Evolutionary conservation across 495 filamentous ascomycete species (phyloP), one percentile per base, ranked within the genome.

Genomic region (Daldinia caldariorum): DNA sequence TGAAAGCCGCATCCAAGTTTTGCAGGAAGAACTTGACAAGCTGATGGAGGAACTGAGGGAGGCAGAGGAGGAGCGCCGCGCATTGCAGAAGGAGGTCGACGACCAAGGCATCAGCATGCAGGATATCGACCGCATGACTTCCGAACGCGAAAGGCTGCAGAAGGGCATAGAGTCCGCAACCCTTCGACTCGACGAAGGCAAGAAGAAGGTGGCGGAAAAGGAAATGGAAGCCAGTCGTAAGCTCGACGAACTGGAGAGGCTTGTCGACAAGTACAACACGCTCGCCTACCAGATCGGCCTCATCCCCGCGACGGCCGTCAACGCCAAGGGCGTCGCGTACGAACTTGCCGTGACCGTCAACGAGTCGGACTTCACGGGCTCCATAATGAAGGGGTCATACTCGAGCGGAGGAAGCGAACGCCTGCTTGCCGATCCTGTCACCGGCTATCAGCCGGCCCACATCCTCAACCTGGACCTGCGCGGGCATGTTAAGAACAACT

Each of bases 51-150:
- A 98, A 63, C 84, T 98, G 18, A 87, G 88, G 64, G 87, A 91
- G 60, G 89, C 89, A 6, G 94, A 98, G 63, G 86, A 90, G 9
- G 94, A 98, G 75, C 88, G 90, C 58, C 79, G 85, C n/a, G 83
- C 85, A 16, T 85, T 98, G 29, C 93, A 97, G 75, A 86, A 89
- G 35, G 89, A 90, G 14, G 91, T 99, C 41, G 94, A 98, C 75
- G 89, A 89, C 66, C 92, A 96, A 74, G 95, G 94, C 4, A 93
- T 99, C 71, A 95, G 92, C 51, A 94, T 96, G 74, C 90, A 92
- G 77, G 96, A 98, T 83, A 97, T 99, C 77, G 95, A 99, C 84
- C 94, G 94, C 74, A 97, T 99, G 94, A 97, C 92, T 69, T 89
- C 90, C 20, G 95, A 98, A 77, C 89, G 94, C 35, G 95, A 98